Conservation (phyloP, 106 monocot species). For the Allium cepa region DNA sequence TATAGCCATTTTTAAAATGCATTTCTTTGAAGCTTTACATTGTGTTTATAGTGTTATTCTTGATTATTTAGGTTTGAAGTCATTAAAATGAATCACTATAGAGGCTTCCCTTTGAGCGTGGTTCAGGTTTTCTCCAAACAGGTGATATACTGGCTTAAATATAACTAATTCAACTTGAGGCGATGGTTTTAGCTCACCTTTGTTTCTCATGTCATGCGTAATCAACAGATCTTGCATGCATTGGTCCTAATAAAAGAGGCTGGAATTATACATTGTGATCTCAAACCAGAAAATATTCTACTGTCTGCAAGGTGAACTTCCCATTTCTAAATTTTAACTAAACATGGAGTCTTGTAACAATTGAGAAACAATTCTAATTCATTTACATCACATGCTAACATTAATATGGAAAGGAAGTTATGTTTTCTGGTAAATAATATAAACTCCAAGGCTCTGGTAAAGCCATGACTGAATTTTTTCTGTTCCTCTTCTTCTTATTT, state of each 20-base stretch:
- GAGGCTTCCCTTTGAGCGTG: conserved; percentile 66
- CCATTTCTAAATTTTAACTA: not conserved
- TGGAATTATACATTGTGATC: conserved; percentile 95
- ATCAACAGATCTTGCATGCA: conserved; percentile 68
- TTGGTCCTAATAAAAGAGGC: conserved; percentile 87
- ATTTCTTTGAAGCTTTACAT: not conserved
- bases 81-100: conserved; percentile 65
- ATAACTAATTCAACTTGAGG: too few species aligned
- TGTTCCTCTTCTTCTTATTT: too few species aligned
- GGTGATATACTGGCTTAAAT: conserved; percentile 23
- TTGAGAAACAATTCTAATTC: too few species aligned
- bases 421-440: too few species aligned
- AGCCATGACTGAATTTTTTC: too few species aligned
- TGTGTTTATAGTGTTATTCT: conserved; percentile 3
- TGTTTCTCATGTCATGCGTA: not conserved
- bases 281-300: conserved; percentile 98
- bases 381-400: too few species aligned
- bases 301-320: conserved; percentile 51
- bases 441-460: too few species aligned
- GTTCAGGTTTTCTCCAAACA: conserved; percentile 86
- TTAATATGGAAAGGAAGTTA: too few species aligned
- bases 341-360: too few species aligned
- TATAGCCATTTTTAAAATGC: not conserved
- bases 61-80: conserved; percentile 63
- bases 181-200: too few species aligned